phyloP scores from a whole-genome alignment of 352 stramenopile genomes.

The Phytophthora foliorum region DNA sequence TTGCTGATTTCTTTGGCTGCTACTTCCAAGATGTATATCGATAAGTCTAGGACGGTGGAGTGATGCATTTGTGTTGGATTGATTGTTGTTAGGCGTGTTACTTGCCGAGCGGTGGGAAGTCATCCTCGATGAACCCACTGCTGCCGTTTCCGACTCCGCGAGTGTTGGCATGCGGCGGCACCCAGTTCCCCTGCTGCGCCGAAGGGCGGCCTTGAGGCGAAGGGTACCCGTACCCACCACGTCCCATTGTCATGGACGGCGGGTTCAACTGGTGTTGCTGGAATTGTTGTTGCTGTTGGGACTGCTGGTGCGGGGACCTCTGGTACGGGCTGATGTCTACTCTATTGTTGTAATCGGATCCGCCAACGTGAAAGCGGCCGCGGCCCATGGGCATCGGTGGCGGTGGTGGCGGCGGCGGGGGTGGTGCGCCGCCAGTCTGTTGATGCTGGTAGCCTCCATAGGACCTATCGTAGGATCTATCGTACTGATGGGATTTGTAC shows the following conservation, averaged over 20 bases:
- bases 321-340: constrained; percentile 58
- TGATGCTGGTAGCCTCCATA: constrained; percentile 40
- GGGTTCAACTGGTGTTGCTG: constrained; percentile 49
- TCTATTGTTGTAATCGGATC: constrained; percentile 66
- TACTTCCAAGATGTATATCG: too few species aligned
- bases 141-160: constrained; percentile 25
- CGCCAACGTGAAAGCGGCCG: constrained; percentile 41
- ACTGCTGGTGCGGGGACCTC: constrained; percentile 53
- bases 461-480: constrained; percentile 41
- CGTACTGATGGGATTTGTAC: constrained; percentile 38
- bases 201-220: constrained; percentile 42
- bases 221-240: constrained; percentile 39
- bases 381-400: constrained; percentile 48
- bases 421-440: constrained; percentile 24
- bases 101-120: constrained; percentile 79
- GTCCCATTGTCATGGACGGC: constrained; percentile 41
- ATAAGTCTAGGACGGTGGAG: too few species aligned
- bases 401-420: constrained; percentile 19
- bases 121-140: constrained; percentile 67
- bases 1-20: neutral
- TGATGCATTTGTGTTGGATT: constrained; percentile 30
- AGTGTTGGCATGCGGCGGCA: constrained; percentile 34
- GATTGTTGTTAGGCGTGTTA: constrained; percentile 35
- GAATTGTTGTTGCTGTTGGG: constrained; percentile 43
- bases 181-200: constrained; percentile 27